phyloP scores from a whole-genome alignment of 768 basidiomycete species.

The Pleurotus djamor region DNA sequence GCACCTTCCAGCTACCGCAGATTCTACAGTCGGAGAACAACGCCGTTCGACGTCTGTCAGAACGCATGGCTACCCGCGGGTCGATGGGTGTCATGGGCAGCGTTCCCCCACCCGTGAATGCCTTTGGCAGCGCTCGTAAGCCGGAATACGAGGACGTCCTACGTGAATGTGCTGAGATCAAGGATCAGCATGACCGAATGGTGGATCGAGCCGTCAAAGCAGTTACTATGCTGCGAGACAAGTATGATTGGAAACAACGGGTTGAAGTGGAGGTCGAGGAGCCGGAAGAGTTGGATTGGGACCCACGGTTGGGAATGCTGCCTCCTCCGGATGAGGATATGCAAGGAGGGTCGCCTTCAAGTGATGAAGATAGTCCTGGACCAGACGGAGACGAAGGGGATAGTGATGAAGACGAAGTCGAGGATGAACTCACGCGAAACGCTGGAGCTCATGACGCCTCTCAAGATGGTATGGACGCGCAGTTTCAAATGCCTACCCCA shows the following conservation, averaged over 20 bases:
- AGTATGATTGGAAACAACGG: conserved; percentile 82
- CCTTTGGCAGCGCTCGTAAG: conserved; percentile 22
- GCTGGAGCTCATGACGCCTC: neutral
- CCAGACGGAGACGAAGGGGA: conserved; percentile 12
- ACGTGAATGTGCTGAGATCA: conserved; percentile 63
- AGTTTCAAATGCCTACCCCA: conserved; percentile 1
- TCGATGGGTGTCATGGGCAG: conserved; percentile 44
- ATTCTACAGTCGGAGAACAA: conserved; percentile 72
- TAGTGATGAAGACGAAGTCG: conserved; percentile 18
- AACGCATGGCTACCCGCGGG: conserved; percentile 62
- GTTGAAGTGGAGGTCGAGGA: conserved; percentile 79
- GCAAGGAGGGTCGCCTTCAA: neutral
- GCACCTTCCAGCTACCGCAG: conserved; percentile 78
- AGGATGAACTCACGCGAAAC: conserved; percentile 9
- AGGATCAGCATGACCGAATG: conserved; percentile 68
- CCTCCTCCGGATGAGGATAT: conserved; percentile 24
- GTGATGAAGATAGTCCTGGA: conserved; percentile 12
- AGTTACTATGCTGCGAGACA: conserved; percentile 73
- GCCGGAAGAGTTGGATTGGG: conserved; percentile 76
- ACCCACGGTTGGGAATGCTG: conserved; percentile 44
- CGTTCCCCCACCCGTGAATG: conserved; percentile 25
- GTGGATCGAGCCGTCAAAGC: conserved; percentile 80
- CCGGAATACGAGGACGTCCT: conserved; percentile 64
- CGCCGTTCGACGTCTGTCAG: conserved; percentile 66
- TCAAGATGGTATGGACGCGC: conserved; percentile 7